A percentile compares a stretch with the other conserved stretches of the same genome.
Conservation (phyloP, 108 stramenopile species). For the Fragilaria crotonensis region DNA sequence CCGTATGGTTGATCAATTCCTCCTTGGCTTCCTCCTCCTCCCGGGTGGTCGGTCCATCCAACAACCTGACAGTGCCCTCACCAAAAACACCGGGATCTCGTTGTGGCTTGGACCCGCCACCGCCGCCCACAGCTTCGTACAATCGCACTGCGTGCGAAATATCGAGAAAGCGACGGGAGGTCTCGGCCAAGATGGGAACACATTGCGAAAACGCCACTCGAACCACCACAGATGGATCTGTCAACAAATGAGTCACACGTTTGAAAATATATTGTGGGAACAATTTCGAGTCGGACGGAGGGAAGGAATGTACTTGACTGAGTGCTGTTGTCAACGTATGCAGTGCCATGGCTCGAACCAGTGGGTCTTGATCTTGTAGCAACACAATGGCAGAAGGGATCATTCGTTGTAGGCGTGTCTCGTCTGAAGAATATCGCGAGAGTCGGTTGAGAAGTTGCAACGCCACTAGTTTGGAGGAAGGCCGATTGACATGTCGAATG, state of each 20-base stretch:
- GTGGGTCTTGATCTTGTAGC: constrained; percentile 81
- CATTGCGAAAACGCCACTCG: constrained; percentile 80
- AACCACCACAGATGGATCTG: constrained; percentile 78
- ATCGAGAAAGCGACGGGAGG: constrained; percentile 83
- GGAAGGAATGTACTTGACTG: constrained; percentile 61
- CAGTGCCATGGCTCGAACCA: constrained; percentile 77
- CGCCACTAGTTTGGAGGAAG: constrained; percentile 81
- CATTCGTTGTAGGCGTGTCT: constrained; percentile 88
- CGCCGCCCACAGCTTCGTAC: constrained; percentile 74
- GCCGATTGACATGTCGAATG: constrained; percentile 82
- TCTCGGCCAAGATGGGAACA: constrained; percentile 78
- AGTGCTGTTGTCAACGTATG: constrained; percentile 64
- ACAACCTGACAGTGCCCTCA: constrained; percentile 39
- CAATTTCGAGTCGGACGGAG: constrained; percentile 86
- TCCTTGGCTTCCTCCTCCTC: constrained; percentile 6
- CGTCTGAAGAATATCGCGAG: constrained; percentile 66
- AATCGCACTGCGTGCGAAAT: constrained; percentile 74
- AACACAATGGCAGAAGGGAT: constrained; percentile 78
- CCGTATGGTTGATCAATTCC: not conserved
- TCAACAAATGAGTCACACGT: constrained; percentile 75
- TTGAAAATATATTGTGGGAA: constrained; percentile 95
- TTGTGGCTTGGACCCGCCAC: constrained; percentile 9
- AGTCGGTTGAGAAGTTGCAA: constrained; percentile 83
- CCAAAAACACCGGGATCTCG: constrained; percentile 23
- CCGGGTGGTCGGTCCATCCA: constrained; percentile 14